These are phyloP conservation scores for Eimeria zaria DNA, from an alignment of 169 alveolate species.

Conservation along the genomic window DNA sequence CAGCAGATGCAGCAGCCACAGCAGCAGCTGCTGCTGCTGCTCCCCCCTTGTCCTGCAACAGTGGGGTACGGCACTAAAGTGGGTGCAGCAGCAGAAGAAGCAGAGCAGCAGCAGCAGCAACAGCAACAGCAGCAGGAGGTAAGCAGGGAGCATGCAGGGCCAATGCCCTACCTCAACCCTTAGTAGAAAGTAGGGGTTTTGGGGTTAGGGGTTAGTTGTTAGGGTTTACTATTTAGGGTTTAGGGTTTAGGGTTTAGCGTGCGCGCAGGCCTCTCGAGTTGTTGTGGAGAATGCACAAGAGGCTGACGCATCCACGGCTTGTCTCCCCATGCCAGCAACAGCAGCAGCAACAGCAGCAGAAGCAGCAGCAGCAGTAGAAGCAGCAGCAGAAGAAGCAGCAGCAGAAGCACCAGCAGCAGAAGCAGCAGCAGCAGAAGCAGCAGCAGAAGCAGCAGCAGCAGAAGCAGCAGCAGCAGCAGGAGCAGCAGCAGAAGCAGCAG, in stretches of 20 bases:
- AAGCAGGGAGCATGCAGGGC: not conserved
- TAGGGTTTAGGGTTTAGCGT: slow-evolving; percentile 23
- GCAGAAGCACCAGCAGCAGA: too few relatives aligned
- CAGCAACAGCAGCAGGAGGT: slow-evolving; percentile 8
- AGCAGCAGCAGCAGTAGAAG: not conserved
- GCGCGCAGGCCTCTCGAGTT: not conserved
- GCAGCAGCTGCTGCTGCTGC: slow-evolving; percentile 31
- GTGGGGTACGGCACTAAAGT: too few relatives aligned
- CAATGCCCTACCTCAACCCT: too few relatives aligned
- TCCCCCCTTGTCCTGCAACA: not conserved
- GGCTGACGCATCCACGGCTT: not conserved
- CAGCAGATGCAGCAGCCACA: slow-evolving; percentile 35
- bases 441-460: too few relatives aligned
- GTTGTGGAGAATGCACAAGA: not conserved
- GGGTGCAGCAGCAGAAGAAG: not conserved
- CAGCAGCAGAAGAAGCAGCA: too few relatives aligned
- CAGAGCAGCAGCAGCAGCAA: slow-evolving; percentile 6
- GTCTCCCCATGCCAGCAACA: not conserved
- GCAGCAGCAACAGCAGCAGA: not conserved
- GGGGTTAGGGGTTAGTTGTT: too few relatives aligned
- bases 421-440: too few relatives aligned
- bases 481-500: too few relatives aligned
- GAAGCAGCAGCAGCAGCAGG: too few relatives aligned
- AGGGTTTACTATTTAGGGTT: not conserved
- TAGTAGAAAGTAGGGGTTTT: not conserved